Base-by-base conservation (phyloP, 176 grass and related monocot genomes). In the Oropetium thomaeum region DNA sequence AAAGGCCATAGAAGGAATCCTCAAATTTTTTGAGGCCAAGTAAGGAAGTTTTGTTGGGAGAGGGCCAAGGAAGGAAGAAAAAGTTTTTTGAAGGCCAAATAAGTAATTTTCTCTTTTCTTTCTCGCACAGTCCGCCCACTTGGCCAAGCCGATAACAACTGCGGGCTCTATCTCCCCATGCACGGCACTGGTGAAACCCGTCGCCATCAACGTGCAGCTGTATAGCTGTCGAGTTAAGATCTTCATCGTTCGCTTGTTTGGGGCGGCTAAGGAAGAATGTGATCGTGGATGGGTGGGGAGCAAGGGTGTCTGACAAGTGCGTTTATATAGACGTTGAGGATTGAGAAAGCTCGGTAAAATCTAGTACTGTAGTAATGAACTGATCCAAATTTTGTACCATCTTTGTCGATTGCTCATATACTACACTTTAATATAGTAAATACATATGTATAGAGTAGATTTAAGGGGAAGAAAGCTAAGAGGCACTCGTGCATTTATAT, bases 131-230 rank as follows among this genome's bases (percentile, higher is more conserved):
- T 75, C 86, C 1, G 63, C 70, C 81, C 86, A 88, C 70, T 62
- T 70, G 63, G 64, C 75, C 75, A 68, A 7, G 42, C 86, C 86
- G 63, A 84, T 70, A 39, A 88, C 86, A 14, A 84, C n/a, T n/a
- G n/a, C 76, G 15, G 76, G 65, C 19, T 64, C 35, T 14, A 76
- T 47, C 22, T 69, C 76, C 15, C 44, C 58, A 7, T 40, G 57
- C 48, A 11, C 71, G 37, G 23, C 23, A 65, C 3, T 31, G 1
- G 58, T 65, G 55, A 87, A 35, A 11, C 58, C 57, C 38, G 45
- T 44, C 58, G 29, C 84, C 48, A 77, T 28, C 45, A 42, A 64
- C 30, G 22, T 82, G 8, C 58, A 87, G 5, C 58, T 58, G 72
- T 26, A n/a, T n/a, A 60, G 52, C 79, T 25, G 35, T 2, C 79